phyloP scores from a whole-genome alignment of 768 basidiomycete species.

The Strobilomyces echinocephalus region DNA sequence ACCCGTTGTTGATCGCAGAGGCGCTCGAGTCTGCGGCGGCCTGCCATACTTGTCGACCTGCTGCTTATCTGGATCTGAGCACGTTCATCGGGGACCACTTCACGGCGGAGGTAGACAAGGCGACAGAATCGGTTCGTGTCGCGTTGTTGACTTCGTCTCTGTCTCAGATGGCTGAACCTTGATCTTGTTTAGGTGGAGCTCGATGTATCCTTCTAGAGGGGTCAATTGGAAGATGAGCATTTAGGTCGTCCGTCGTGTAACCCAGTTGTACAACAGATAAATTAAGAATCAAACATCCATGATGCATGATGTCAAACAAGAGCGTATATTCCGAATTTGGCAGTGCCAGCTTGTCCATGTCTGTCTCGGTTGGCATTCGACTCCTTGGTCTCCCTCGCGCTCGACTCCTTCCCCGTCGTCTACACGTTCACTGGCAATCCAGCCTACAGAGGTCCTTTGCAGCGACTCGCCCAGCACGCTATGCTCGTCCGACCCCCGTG shows the following conservation, averaged over 20 bases:
- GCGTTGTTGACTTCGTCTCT: conserved; percentile 2
- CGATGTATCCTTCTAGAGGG: conserved; percentile 25
- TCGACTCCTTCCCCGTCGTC: not conserved
- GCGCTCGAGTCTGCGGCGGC: conserved; percentile 25
- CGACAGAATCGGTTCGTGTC: conserved; percentile 26
- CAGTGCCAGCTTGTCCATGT: conserved; percentile 8
- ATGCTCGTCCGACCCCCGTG: conserved; percentile 11
- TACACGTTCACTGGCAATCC: not conserved
- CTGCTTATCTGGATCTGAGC: conserved; percentile 30
- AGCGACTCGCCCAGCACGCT: conserved; percentile 8
- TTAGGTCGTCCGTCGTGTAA: conserved; percentile 4
- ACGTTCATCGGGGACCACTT: conserved; percentile 31
- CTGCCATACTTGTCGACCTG: conserved; percentile 29
- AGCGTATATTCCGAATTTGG: conserved; percentile 6
- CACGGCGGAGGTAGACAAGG: conserved; percentile 26
- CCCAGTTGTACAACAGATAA: conserved; percentile 7
- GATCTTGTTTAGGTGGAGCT: conserved; percentile 26
- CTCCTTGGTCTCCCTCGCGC: conserved; percentile 6
- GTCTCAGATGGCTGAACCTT: conserved; percentile 6
- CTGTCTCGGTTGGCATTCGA: not conserved
- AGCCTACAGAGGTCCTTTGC: conserved; percentile 10
- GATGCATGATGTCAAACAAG: too few relatives aligned
- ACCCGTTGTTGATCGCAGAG: conserved; percentile 30
- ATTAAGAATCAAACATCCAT: not conserved
- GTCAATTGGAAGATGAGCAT: not conserved